A percentile compares a stretch with the other conserved stretches of the same genome.
phyloP scores from a whole-genome alignment of 2,329 filamentous ascomycete genomes.

The Monilinia laxa region DNA sequence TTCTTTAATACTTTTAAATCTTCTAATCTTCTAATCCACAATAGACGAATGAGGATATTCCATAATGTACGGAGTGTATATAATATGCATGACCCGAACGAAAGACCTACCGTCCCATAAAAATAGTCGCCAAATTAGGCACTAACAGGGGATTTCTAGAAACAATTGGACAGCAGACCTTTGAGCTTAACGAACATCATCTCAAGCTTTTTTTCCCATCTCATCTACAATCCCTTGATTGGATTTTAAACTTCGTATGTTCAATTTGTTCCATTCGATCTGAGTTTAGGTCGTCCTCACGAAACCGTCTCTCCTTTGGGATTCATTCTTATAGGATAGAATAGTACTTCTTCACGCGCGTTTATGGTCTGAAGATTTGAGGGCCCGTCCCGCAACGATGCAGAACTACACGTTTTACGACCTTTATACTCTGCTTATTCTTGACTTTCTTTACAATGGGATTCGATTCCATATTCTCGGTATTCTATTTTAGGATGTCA shows the following conservation, averaged over 20 bases:
- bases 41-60: background rate
- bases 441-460: constrained; percentile 9
- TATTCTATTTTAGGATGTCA: constrained; percentile 15
- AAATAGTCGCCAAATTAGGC: constrained; percentile 9
- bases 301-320: constrained; percentile 1
- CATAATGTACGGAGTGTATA: background rate
- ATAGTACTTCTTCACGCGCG: constrained; percentile 14
- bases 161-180: constrained; percentile 24
- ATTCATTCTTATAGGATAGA: background rate
- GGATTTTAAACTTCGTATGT: background rate
- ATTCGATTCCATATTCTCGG: constrained; percentile 10
- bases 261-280: background rate
- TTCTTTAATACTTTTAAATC: background rate
- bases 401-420: background rate
- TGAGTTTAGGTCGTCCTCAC: background rate
- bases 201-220: background rate
- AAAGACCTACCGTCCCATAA: background rate
- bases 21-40: background rate
- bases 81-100: background rate
- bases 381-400: background rate
- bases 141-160: constrained; percentile 6
- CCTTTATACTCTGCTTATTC: background rate
- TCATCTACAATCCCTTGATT: constrained; percentile 5
- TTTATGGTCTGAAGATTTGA: constrained; percentile 17
- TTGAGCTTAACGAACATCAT: background rate